A percentile compares a stretch with the other conserved stretches of the same genome.
Evolutionary conservation across 371 early-diverging fungal species (phyloP).

Genomic region (Circinella umbellata): DNA sequence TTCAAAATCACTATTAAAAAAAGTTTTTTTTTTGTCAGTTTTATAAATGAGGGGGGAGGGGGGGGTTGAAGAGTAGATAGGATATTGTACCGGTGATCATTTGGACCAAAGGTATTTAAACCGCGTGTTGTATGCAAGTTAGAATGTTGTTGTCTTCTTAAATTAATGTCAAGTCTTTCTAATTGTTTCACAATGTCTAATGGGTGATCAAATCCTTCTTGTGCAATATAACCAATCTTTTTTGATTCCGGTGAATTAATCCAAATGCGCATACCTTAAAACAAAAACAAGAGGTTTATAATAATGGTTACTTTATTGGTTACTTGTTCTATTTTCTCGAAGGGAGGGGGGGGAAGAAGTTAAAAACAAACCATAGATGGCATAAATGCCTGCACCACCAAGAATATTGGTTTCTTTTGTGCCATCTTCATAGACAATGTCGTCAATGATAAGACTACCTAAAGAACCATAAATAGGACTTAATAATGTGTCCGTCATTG

Average conservation of each 20-base stretch:
- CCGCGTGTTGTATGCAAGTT: slow-evolving; percentile 50
- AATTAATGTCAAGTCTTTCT: slow-evolving; percentile 31
- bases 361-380: slow-evolving; percentile 46
- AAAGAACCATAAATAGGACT: slow-evolving; percentile 25
- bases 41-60: background rate
- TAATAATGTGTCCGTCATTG: background rate
- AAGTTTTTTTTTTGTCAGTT: background rate
- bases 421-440: slow-evolving; percentile 46
- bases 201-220: slow-evolving; percentile 49
- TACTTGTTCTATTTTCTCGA: background rate
- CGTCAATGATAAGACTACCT: slow-evolving; percentile 55
- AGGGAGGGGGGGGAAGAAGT: background rate
- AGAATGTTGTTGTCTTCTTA: slow-evolving; percentile 26
- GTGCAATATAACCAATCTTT: slow-evolving; percentile 42
- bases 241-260: slow-evolving; percentile 22
- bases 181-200: slow-evolving; percentile 30
- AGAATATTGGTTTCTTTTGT: slow-evolving; percentile 32
- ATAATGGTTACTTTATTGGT: background rate
- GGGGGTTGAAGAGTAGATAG: background rate
- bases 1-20: slow-evolving; percentile 38
- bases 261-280: slow-evolving; percentile 52
- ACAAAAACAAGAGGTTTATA: background rate
- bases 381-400: slow-evolving; percentile 56
- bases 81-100: slow-evolving; percentile 42
- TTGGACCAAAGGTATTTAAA: slow-evolving; percentile 41